phyloP scores from a whole-genome alignment of 441 rosid species.

The Breynia disticha region DNA sequence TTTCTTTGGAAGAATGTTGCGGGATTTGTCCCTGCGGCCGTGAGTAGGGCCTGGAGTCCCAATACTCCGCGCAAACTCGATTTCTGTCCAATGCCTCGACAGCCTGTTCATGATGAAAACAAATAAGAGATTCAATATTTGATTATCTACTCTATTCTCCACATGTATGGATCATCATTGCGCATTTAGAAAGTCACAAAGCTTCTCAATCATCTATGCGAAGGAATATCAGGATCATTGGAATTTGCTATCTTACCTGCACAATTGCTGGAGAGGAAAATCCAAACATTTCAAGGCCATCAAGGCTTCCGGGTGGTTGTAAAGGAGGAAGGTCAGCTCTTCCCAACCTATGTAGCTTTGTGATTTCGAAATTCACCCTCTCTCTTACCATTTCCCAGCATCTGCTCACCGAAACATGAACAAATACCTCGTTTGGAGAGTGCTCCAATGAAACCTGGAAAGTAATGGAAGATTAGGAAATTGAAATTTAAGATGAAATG shows the following conservation, averaged over 20 bases:
- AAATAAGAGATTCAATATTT: background rate
- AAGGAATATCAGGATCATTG: too few relatives aligned
- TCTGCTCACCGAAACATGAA: constrained; percentile 73
- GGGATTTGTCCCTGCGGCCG: constrained; percentile 74
- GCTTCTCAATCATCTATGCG: too few relatives aligned
- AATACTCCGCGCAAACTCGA: constrained; percentile 81
- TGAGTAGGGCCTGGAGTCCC: constrained; percentile 93
- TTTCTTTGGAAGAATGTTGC: constrained; percentile 25
- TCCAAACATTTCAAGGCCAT: constrained; percentile 96
- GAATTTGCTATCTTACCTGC: constrained; percentile 48
- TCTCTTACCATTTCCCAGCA: constrained; percentile 99
- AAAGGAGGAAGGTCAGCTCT: constrained; percentile 73
- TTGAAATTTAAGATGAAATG: background rate
- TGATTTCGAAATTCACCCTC: constrained; percentile 84
- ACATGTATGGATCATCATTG: background rate
- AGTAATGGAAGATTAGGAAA: constrained; percentile 4
- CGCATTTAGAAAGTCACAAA: too few relatives aligned
- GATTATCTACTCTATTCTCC: too few relatives aligned
- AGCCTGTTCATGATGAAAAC: constrained; percentile 37
- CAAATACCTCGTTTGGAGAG: constrained; percentile 67
- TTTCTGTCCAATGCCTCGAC: constrained; percentile 79
- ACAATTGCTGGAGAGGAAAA: constrained; percentile 89
- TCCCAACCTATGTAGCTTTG: constrained; percentile 75
- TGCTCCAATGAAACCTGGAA: constrained; percentile 82
- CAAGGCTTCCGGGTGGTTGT: constrained; percentile 96